Evolutionary conservation across 140 eudicot genomes (phyloP), one percentile per base, ranked within the genome.

Genomic region (Cichorium intybus): DNA sequence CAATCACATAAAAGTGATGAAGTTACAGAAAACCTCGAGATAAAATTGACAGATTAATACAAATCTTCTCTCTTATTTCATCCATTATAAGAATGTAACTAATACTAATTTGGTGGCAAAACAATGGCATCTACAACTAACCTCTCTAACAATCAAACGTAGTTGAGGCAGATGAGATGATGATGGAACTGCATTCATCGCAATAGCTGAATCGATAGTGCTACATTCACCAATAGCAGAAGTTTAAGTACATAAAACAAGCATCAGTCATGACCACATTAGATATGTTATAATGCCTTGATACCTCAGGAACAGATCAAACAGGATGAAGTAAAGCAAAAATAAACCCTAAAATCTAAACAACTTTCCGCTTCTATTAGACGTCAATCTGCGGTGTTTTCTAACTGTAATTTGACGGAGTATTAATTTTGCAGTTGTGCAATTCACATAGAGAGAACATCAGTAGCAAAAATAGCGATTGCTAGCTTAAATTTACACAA

Each of bases 121-220:
- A 60, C n/a, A 55, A 8, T 52, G 31, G 23, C 17, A 31, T 22
- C 18, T 61, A 41, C 53, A 61, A 63, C 77, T 66, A 74, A 80
- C 89, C 85, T 76, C 75, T 56, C 28, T 68, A 69, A 80, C 66
- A 35, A 76, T 41, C 24, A 35, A 45, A 54, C 62, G 62, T 15
- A 83, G 56, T 59, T 61, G 63, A 23, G 35, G 49, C n/a, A 74
- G 69, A 56, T 37, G 59, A 45, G 72, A 71, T 56, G 78, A 70
- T 31, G 53, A 33, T 20, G 88, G 85, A 67, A 74, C 67, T 66
- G 67, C 83, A 58, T 80, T 77, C 59, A 60, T 45, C 4, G 77
- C 79, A 6, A 83, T 35, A 35, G 85, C 79, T 8, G 60, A 34
- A 66, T 83, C 85, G n/a, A 83, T 73, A 21, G 79, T 35, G 50